Evolutionary conservation across 805 yeast genomes (phyloP).

Genomic region (Suhomyces sp.): DNA sequence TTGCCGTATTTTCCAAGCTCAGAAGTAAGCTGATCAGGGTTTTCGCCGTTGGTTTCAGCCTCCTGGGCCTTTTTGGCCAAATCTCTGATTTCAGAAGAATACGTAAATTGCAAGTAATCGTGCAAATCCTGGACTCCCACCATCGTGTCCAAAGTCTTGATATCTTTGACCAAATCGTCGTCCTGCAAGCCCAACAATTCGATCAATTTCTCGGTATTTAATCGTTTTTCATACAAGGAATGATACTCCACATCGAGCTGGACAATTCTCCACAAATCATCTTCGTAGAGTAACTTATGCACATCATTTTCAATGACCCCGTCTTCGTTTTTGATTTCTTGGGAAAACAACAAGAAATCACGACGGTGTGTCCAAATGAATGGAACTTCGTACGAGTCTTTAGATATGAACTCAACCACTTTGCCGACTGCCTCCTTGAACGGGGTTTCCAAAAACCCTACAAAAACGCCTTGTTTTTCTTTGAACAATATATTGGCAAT

Average conservation of each 20-base stretch:
- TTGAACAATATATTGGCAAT: slow-evolving; percentile 59
- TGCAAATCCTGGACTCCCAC: slow-evolving; percentile 84
- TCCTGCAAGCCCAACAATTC: slow-evolving; percentile 56
- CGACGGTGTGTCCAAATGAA: slow-evolving; percentile 94
- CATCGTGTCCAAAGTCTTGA: slow-evolving; percentile 56
- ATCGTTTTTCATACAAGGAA: slow-evolving; percentile 72
- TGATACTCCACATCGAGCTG: slow-evolving; percentile 87
- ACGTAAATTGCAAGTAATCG: slow-evolving; percentile 76
- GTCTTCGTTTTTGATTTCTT: slow-evolving; percentile 40
- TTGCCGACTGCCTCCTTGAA: slow-evolving; percentile 69
- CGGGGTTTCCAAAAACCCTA: slow-evolving; percentile 41
- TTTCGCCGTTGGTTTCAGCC: slow-evolving; percentile 6
- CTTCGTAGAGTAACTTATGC: slow-evolving; percentile 61
- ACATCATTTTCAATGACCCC: slow-evolving; percentile 36
- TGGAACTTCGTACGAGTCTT: slow-evolving; percentile 86
- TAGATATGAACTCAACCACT: slow-evolving; percentile 67
- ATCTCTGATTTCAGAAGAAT: slow-evolving; percentile 58
- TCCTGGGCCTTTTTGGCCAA: slow-evolving; percentile 17
- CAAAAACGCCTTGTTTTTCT: slow-evolving; percentile 51
- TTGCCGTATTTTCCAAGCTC: slow-evolving; percentile 24
- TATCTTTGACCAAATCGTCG: slow-evolving; percentile 56
- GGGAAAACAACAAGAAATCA: slow-evolving; percentile 70
- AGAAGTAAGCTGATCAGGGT: slow-evolving; percentile 11
- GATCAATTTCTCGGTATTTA: slow-evolving; percentile 55
- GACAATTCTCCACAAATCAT: slow-evolving; percentile 90